A percentile compares a stretch with the other conserved stretches of the same genome.
phyloP scores from a whole-genome alignment of 1,139 yeast species.

The Eremothecium sinecaudum region DNA sequence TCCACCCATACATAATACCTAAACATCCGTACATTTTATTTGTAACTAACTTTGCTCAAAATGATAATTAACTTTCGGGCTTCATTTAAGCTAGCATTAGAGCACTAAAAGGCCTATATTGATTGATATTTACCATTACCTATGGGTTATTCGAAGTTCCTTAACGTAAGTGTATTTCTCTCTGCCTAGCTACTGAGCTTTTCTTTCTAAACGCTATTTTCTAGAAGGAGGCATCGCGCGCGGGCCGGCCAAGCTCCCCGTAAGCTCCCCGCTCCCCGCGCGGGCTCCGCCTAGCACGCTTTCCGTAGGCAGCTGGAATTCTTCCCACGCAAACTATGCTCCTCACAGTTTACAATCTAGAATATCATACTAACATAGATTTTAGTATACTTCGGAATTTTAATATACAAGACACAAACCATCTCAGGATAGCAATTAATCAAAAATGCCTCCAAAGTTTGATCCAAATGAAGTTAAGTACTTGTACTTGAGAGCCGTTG shows the following conservation, averaged over 20 bases:
- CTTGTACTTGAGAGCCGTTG: conserved; percentile 99
- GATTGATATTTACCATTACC: no score
- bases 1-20: neutral
- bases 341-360: no score
- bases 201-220: no score
- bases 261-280: neutral
- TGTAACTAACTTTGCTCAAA: no score
- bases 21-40: neutral
- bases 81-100: no score
- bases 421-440: conserved; percentile 15
- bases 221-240: no score
- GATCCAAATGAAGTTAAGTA: conserved; percentile 98
- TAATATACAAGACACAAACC: conserved; percentile 1
- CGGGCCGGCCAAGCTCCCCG: no score
- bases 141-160: no score
- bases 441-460: conserved; percentile 86
- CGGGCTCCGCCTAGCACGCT: conserved; percentile 4
- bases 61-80: no score
- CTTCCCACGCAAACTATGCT: neutral
- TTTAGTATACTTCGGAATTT: conserved; percentile 1
- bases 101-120: no score
- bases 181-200: no score
- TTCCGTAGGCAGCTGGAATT: neutral
- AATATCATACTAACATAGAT: conserved; percentile 4
- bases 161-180: no score